Evolutionary conservation across 2,329 filamentous ascomycete species (phyloP).

Genomic region (Pyrenophora seminiperda): DNA sequence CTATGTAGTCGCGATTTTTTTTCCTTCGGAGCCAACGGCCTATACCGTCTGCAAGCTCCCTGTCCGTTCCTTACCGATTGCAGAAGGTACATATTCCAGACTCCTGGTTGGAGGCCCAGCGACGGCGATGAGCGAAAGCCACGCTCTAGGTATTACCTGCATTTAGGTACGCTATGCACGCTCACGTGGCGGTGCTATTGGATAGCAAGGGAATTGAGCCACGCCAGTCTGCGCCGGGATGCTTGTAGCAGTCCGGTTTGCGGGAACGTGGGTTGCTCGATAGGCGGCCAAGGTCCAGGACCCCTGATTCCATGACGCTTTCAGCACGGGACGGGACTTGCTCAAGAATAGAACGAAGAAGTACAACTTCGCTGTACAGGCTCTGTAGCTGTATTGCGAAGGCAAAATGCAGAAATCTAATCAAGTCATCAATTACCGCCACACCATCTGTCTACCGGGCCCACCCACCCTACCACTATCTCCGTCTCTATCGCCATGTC

Average conservation of each 20-base stretch:
- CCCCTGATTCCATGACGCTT: not conserved
- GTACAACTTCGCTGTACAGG: too few relatives aligned
- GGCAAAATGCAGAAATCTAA: not conserved
- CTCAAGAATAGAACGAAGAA: too few relatives aligned
- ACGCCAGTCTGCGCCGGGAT: constrained; percentile 20
- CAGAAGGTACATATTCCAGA: constrained; percentile 35
- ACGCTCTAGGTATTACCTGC: constrained; percentile 34
- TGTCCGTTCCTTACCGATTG: constrained; percentile 36
- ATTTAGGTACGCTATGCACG: constrained; percentile 34
- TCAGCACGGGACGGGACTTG: not conserved
- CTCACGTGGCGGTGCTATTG: constrained; percentile 43
- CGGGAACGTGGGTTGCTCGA: constrained; percentile 18
- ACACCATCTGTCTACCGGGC: constrained; percentile 1
- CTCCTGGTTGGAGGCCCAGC: constrained; percentile 12
- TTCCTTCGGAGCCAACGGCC: constrained; percentile 10
- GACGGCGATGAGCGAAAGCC: constrained; percentile 28
- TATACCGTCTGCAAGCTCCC: not conserved
- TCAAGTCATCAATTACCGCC: not conserved
- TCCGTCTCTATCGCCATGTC: constrained; percentile 9
- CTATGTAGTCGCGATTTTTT: constrained; percentile 1
- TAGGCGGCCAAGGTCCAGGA: constrained; percentile 11
- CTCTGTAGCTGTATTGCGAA: too few relatives aligned
- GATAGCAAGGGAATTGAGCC: constrained; percentile 32
- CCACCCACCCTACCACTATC: constrained; percentile 14
- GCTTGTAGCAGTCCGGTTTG: constrained; percentile 19